Conservation (phyloP, 768 basidiomycete species). For the Suillus alpinus region DNA sequence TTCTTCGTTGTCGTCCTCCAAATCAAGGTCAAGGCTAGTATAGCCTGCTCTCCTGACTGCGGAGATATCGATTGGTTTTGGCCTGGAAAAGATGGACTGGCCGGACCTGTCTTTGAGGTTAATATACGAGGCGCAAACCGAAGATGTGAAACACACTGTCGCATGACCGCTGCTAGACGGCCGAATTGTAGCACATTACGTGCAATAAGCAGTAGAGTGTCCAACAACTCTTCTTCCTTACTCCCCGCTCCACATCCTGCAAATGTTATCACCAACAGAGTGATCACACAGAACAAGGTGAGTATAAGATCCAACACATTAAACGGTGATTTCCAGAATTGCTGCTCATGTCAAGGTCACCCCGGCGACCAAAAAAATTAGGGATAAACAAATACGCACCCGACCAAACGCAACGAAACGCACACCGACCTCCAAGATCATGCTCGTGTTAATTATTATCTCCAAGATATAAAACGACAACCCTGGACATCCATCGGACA, state of each 20-base stretch:
- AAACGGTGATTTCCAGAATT: constrained; percentile 96
- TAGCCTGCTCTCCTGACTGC: constrained; percentile 64
- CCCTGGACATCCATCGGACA: constrained; percentile 83
- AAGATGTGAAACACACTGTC: constrained; percentile 63
- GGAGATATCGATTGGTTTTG: constrained; percentile 83
- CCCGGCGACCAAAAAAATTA: neutral
- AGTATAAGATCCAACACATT: constrained; percentile 87
- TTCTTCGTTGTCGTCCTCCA: constrained; percentile 52
- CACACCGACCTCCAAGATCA: constrained; percentile 93
- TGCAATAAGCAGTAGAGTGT: constrained; percentile 87
- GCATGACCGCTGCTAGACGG: constrained; percentile 87
- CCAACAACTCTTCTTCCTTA: constrained; percentile 92
- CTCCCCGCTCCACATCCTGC: constrained; percentile 80
- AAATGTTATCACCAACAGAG: constrained; percentile 83
- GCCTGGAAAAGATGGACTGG: constrained; percentile 83
- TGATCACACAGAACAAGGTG: constrained; percentile 86
- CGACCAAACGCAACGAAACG: constrained; percentile 91
- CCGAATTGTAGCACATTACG: constrained; percentile 93
- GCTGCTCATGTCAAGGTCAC: constrained; percentile 42
- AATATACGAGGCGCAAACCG: neutral
- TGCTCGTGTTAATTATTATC: constrained; percentile 81
- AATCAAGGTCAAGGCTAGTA: constrained; percentile 63
- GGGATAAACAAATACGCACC: constrained; percentile 46
- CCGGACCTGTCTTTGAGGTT: constrained; percentile 56
- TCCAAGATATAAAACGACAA: constrained; percentile 88